Conservation (phyloP, 805 yeast species). For the Kodamaea fukazawae region DNA sequence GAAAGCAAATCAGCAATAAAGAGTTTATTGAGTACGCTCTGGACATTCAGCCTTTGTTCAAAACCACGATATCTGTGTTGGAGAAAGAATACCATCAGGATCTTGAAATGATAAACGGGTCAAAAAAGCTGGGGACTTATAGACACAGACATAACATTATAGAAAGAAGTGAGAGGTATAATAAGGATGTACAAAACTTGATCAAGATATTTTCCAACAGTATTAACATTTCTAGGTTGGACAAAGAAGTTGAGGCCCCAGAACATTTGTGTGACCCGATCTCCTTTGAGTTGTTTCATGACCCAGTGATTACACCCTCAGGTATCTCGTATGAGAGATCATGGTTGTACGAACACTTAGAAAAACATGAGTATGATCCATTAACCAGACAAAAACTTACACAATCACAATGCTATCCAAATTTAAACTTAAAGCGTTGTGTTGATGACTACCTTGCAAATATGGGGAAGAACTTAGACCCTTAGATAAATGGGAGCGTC, state of each 20-base stretch:
- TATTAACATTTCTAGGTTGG: constrained; percentile 2
- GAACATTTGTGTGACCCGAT: constrained; percentile 40
- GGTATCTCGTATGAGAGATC: constrained; percentile 44
- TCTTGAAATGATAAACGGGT: constrained; percentile 7
- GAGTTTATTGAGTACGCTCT: constrained; percentile 7
- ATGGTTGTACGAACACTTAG: constrained; percentile 34
- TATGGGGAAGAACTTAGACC: background rate
- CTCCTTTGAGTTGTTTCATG: constrained; percentile 37
- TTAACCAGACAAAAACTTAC: constrained; percentile 26
- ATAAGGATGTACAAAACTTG: constrained; percentile 9
- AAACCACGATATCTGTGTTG: constrained; percentile 7
- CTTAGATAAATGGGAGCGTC: no score
- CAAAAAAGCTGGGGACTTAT: constrained; percentile 2
- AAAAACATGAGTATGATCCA: constrained; percentile 37
- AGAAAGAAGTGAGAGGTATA: constrained; percentile 11
- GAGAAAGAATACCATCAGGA: constrained; percentile 13
- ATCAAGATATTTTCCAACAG: constrained; percentile 10
- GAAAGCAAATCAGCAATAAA: constrained; percentile 3
- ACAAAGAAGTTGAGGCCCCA: constrained; percentile 19
- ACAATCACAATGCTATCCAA: constrained; percentile 12
- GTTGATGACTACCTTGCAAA: constrained; percentile 12
- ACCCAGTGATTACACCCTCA: constrained; percentile 45
- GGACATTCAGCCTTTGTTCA: constrained; percentile 10
- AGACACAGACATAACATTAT: background rate
- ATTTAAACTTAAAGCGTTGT: constrained; percentile 10